Base-by-base conservation (phyloP, 495 filamentous ascomycete genomes). In the Xylaria telfairii region DNA sequence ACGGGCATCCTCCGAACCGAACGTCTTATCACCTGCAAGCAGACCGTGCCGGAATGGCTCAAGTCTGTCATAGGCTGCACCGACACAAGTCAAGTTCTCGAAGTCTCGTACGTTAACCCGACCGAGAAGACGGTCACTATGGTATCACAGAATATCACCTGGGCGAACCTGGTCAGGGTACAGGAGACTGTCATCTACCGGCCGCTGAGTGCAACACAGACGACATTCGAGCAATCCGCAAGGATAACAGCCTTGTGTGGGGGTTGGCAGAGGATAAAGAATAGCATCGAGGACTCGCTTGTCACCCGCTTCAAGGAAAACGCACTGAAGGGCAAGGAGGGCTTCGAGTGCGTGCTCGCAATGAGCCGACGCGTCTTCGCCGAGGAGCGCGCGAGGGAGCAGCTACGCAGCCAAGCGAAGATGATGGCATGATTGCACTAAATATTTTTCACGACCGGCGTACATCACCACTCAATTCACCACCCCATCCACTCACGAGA, bases 1-100 rank as follows among this genome's bases (percentile, higher is more conserved):
- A 97, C 94, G 42, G 93, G 95, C 74, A 95, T 99, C 79, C 87
- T 99, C 61, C 94, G 95, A 56, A 98, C 96, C 3, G 96, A 99
- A 78, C 94, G 96, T 72, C 90, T 99, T 41, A 99, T 99, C 77
- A 97, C 95, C 53, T 98, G 95, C 84, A 87, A 90, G 68, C 96
- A 99, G 81, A 90, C 90, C 13, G 93, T 91, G 28, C 96, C 96
- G 1, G 90, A 92, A 79, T 97, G 94, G 93, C 84, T 99, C 34
- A 84, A 87, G 74, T 87, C 90, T 24, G 79, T 98, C 17, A 87
- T 97, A 66, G 92, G 93, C 71, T 85, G 85, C 69, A 79, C 78
- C 71, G 90, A 90, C 68, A 92, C 90, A 49, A 94, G 92, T 39
- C 92, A 94, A 78, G 93, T 97, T 65, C 95, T 96, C 77, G 96